These are phyloP conservation scores for Candida caryicola DNA, from an alignment of 805 yeast species.

Conservation along the genomic window DNA sequence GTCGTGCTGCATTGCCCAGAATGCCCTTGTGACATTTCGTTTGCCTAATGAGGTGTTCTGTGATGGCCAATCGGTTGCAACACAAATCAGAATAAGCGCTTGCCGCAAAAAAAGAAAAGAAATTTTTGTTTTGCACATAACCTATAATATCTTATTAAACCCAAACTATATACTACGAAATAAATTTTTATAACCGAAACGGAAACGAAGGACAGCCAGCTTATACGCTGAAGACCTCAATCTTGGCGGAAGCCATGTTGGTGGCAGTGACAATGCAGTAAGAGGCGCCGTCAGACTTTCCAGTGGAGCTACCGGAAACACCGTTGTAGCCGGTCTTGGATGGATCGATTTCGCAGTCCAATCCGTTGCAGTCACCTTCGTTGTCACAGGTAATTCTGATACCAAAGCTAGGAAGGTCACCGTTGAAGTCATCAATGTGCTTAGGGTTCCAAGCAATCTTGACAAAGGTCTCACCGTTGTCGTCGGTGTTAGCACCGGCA, in stretches of 20 bases:
- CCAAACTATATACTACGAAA: constrained; percentile 4
- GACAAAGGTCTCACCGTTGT: constrained; percentile 65
- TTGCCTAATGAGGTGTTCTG: too few species aligned
- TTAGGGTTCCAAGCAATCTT: constrained; percentile 92
- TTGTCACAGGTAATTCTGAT: constrained; percentile 72
- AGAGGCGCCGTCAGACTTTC: constrained; percentile 55
- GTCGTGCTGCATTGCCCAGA: too few species aligned
- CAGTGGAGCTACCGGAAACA: constrained; percentile 43
- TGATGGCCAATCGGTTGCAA: too few species aligned
- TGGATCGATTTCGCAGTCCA: constrained; percentile 82
- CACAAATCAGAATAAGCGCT: too few species aligned
- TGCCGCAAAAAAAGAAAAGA: neutral
- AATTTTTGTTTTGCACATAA: too few species aligned
- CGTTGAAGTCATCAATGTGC: constrained; percentile 62
- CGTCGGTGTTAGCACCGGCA: constrained; percentile 85
- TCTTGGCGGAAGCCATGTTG: constrained; percentile 58
- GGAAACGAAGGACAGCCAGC: neutral
- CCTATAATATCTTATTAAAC: constrained; percentile 2
- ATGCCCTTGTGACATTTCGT: too few species aligned
- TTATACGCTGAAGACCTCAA: constrained; percentile 57
- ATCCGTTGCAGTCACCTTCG: constrained; percentile 65
- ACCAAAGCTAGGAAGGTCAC: constrained; percentile 63
- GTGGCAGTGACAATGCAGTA: constrained; percentile 82
- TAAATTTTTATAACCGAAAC: neutral
- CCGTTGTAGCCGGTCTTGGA: constrained; percentile 56